Percentiles rank a stretch among this genome's conserved stretches.
These are phyloP conservation scores for Tetraselmis striata DNA, from an alignment of 139 green algal species.

Conservation along the genomic window DNA sequence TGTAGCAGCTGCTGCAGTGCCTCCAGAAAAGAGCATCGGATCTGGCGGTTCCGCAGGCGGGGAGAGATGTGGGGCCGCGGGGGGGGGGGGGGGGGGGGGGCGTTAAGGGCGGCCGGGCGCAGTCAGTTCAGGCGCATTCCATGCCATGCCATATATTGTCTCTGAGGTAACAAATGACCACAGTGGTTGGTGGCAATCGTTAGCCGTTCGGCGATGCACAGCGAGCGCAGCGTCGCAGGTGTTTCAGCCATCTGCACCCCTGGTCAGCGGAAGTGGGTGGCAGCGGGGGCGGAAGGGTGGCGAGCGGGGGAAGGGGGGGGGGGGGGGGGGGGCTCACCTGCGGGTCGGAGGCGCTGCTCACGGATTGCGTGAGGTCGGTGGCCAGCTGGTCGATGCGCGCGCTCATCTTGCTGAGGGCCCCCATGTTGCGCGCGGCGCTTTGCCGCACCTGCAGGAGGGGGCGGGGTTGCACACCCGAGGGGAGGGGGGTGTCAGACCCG, in stretches of 20 bases:
- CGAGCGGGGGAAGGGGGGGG: neutral
- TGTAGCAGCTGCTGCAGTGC: constrained; percentile 61
- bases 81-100: constrained; percentile 35
- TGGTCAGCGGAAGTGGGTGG: no score
- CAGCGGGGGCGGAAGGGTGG: no score
- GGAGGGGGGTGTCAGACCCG: no score
- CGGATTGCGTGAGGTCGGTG: neutral
- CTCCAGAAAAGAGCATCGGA: constrained; percentile 55
- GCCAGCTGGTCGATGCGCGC: constrained; percentile 71
- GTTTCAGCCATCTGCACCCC: no score
- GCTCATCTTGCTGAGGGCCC: constrained; percentile 60
- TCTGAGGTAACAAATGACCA: no score
- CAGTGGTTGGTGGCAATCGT: no score
- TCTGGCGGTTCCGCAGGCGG: constrained; percentile 5
- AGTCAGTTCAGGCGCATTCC: no score
- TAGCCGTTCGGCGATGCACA: no score
- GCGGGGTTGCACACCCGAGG: no score
- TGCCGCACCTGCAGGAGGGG: constrained; percentile 20
- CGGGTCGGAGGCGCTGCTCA: neutral
- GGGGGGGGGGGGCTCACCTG: neutral
- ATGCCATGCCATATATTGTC: no score
- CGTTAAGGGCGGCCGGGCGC: neutral
- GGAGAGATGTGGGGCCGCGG: constrained; percentile 24
- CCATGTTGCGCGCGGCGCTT: constrained; percentile 72
- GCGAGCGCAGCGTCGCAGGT: no score